These are phyloP conservation scores for Pelargonium myrrhifolium DNA, from an alignment of 441 rosid genomes.

Conservation along the genomic window DNA sequence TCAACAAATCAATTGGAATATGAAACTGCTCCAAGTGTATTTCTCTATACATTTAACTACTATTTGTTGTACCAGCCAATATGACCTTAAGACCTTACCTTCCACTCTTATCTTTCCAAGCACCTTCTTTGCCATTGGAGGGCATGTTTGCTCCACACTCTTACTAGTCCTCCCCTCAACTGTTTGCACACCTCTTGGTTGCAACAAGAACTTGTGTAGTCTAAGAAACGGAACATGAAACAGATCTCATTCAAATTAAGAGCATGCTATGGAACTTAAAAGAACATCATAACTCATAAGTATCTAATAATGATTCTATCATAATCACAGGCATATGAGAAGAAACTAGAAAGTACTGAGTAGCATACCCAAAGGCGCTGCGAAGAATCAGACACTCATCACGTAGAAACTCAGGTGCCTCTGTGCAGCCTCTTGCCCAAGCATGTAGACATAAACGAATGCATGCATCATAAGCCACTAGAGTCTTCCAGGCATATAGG, in stretches of 20 bases:
- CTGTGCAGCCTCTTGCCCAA: conserved; percentile 88
- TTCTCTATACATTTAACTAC: conserved; percentile 7
- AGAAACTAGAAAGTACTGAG: conserved; percentile 13
- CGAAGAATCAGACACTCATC: conserved; percentile 85
- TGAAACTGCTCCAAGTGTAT: conserved; percentile 1
- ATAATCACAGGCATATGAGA: conserved; percentile 16
- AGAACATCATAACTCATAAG: conserved; percentile 5
- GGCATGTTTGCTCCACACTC: conserved; percentile 39
- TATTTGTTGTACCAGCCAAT: conserved; percentile 7
- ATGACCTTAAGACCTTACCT: conserved; percentile 51
- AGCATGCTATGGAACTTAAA: conserved; percentile 8
- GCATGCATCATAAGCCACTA: conserved; percentile 91
- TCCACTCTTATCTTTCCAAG: conserved; percentile 80
- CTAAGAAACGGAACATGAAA: conserved; percentile 27
- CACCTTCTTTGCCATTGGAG: conserved; percentile 51
- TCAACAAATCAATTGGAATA: background rate
- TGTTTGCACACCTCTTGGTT: conserved; percentile 64
- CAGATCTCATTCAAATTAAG: conserved; percentile 16
- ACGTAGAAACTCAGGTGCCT: conserved; percentile 88
- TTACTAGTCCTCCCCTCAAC: conserved; percentile 35
- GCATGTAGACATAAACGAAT: conserved; percentile 72
- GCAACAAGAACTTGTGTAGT: conserved; percentile 75
- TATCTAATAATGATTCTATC: conserved; percentile 3
- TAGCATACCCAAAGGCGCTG: conserved; percentile 80
- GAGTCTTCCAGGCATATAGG: conserved; percentile 89